phyloP scores from a whole-genome alignment of 768 basidiomycete species.

The Trametopsis cervina region DNA sequence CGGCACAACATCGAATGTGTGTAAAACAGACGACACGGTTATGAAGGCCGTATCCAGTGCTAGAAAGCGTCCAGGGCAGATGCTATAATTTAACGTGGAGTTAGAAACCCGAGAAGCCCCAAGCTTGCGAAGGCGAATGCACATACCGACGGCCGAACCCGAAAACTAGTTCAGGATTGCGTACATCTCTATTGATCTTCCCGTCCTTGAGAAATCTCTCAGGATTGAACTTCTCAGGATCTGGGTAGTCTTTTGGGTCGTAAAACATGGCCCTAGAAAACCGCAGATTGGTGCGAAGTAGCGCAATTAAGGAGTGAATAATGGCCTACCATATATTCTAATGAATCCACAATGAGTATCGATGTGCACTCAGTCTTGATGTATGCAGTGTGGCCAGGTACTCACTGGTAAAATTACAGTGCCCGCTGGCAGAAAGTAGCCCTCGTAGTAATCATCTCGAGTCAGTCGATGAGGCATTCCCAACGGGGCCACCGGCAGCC shows the following conservation, averaged over 20 bases:
- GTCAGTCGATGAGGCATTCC: conserved; percentile 18
- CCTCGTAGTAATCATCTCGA: conserved; percentile 23
- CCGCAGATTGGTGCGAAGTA: too few species aligned
- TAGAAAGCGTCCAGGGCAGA: conserved; percentile 9
- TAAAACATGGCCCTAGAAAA: conserved; percentile 18
- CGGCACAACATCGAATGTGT: conserved; percentile 7
- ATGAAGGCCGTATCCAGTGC: conserved; percentile 6
- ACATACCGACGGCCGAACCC: conserved; percentile 27
- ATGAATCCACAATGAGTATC: too few species aligned
- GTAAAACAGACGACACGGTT: conserved; percentile 8
- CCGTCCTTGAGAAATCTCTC: conserved; percentile 16
- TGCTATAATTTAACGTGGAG: background rate
- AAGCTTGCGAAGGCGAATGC: too few species aligned
- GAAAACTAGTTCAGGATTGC: conserved; percentile 15
- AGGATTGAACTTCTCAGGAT: conserved; percentile 17
- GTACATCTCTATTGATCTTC: conserved; percentile 7
- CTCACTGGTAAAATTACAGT: too few species aligned
- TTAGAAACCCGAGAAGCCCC: too few species aligned
- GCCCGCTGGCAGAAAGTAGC: conserved; percentile 24
- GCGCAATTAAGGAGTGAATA: too few species aligned
- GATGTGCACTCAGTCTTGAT: background rate
- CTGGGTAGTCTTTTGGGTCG: conserved; percentile 14
- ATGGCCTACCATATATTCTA: too few species aligned
- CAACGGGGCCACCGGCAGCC: background rate
- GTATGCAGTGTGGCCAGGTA: background rate